Conservation (phyloP, 345 rosid species). For the Ceriops tagal region DNA sequence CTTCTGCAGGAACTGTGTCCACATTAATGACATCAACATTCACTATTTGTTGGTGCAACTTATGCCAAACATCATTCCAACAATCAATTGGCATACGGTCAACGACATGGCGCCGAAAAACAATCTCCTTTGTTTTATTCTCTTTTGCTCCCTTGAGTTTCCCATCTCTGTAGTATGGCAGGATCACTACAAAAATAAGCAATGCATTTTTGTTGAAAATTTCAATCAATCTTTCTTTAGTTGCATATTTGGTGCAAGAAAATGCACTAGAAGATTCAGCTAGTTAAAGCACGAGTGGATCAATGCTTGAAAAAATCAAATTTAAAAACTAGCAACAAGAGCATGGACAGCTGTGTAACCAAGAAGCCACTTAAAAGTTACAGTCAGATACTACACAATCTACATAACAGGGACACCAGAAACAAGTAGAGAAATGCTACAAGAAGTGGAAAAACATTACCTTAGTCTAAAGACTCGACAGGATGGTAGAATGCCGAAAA, state of each 20-base stretch:
- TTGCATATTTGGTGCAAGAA: too few species aligned
- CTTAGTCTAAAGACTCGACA: too few species aligned
- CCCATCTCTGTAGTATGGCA: slow-evolving; percentile 77
- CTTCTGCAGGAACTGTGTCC: slow-evolving; percentile 72
- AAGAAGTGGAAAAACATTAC: too few species aligned
- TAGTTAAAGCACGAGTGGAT: background rate
- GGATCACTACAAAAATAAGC: slow-evolving; percentile 53
- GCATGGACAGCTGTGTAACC: too few species aligned
- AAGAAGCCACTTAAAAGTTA: too few species aligned
- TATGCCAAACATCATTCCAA: slow-evolving; percentile 94
- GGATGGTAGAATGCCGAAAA: too few species aligned
- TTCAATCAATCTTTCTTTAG: background rate
- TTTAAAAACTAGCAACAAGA: background rate
- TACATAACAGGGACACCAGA: too few species aligned
- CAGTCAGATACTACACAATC: too few species aligned
- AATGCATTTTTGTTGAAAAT: slow-evolving; percentile 9
- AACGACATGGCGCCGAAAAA: slow-evolving; percentile 79
- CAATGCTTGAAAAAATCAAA: background rate
- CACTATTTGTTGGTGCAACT: slow-evolving; percentile 84
- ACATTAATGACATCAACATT: slow-evolving; percentile 80
- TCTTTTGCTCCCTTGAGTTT: slow-evolving; percentile 36
- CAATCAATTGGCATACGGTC: slow-evolving; percentile 93
- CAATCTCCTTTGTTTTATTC: slow-evolving; percentile 50
- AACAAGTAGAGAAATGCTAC: too few species aligned
- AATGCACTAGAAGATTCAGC: background rate